phyloP scores from a whole-genome alignment of 139 green algal genomes.

The Klebsormidium nitens region DNA sequence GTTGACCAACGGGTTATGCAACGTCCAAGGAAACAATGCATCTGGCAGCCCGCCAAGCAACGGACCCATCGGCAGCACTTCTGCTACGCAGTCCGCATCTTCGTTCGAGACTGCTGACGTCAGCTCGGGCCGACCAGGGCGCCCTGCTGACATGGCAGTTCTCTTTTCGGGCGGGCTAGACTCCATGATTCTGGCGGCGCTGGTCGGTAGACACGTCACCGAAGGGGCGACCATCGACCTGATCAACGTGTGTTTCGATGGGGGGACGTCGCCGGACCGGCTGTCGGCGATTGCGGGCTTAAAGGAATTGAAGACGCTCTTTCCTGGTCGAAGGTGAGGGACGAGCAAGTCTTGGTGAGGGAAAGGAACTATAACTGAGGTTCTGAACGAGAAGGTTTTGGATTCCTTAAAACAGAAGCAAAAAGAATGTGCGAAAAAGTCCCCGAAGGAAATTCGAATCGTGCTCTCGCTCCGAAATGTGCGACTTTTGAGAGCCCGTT shows the following conservation, averaged over 20 bases:
- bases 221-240: slow-evolving; percentile 65
- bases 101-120: too few relatives aligned
- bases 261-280: slow-evolving; percentile 68
- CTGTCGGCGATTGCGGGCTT: slow-evolving; percentile 48
- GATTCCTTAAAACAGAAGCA: too few relatives aligned
- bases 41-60: background rate
- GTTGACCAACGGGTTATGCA: too few relatives aligned
- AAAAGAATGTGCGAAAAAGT: too few relatives aligned
- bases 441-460: too few relatives aligned
- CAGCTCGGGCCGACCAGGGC: too few relatives aligned
- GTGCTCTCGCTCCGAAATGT: too few relatives aligned
- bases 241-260: slow-evolving; percentile 81
- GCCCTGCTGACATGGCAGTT: slow-evolving; percentile 60
- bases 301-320: background rate
- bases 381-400: too few relatives aligned
- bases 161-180: slow-evolving; percentile 88
- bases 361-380: too few relatives aligned
- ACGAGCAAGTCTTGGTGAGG: too few relatives aligned
- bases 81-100: too few relatives aligned
- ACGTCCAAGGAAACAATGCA: background rate
- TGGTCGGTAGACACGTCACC: slow-evolving; percentile 59
- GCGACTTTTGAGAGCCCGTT: too few relatives aligned
- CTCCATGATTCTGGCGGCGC: slow-evolving; percentile 70
- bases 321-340: background rate
- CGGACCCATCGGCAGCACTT: background rate